These are phyloP conservation scores for Mayamaea pseudoterrestris DNA, from an alignment of 108 stramenopile genomes.

Conservation along the genomic window DNA sequence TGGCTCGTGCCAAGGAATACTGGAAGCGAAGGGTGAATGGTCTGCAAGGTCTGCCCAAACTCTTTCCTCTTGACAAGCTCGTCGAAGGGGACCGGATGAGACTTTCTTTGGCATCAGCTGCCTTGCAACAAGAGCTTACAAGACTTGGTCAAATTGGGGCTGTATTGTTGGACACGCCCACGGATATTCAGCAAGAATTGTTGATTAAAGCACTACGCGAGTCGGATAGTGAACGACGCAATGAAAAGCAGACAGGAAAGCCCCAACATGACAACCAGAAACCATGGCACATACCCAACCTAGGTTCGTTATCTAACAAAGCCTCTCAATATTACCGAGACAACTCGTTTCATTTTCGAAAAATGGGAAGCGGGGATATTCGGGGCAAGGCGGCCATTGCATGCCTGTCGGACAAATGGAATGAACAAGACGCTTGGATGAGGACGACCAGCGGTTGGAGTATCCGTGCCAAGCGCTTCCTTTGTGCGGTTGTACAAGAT, in stretches of 20 bases:
- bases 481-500: constrained; percentile 15
- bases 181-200: background rate
- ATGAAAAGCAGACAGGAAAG: too few relatives aligned
- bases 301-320: too few relatives aligned
- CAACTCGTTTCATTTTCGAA: too few relatives aligned
- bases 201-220: background rate
- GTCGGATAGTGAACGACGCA: too few relatives aligned
- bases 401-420: too few relatives aligned
- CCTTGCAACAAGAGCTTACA: constrained; percentile 40
- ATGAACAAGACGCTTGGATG: too few relatives aligned
- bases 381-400: too few relatives aligned
- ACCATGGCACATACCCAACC: too few relatives aligned
- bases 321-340: too few relatives aligned
- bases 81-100: constrained; percentile 27
- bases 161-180: constrained; percentile 9
- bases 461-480: background rate
- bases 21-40: constrained; percentile 41
- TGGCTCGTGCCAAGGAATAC: constrained; percentile 37
- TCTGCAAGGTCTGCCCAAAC: background rate
- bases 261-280: too few relatives aligned
- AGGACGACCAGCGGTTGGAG: too few relatives aligned
- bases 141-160: constrained; percentile 42
- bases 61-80: background rate
- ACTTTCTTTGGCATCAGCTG: constrained; percentile 36
- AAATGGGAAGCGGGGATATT: too few relatives aligned